Percentiles rank a stretch among this genome's conserved stretches.
Evolutionary conservation across 208 protist species (phyloP).

Genomic region (Lotmaria passim): DNA sequence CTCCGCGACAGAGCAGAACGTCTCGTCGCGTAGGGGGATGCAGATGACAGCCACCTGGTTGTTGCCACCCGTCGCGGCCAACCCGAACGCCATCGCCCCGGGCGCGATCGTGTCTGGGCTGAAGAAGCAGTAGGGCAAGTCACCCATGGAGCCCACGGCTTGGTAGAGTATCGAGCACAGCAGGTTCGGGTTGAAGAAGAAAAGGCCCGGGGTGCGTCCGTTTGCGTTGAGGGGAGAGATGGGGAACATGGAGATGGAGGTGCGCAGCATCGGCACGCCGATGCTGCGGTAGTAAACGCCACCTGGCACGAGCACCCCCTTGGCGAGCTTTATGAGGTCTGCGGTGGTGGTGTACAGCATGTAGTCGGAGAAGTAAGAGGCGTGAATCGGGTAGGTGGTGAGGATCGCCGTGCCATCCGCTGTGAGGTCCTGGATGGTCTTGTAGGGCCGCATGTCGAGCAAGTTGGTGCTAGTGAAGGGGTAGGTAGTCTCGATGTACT

Average conservation of each 20-base stretch:
- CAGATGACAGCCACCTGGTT: slow-evolving; percentile 54
- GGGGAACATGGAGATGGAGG: neutral
- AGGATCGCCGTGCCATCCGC: slow-evolving; percentile 11
- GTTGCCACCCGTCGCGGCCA: slow-evolving; percentile 26
- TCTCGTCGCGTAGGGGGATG: slow-evolving; percentile 7
- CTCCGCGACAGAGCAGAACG: slow-evolving; percentile 22
- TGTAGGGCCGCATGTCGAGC: slow-evolving; percentile 12
- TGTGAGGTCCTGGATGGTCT: slow-evolving; percentile 40
- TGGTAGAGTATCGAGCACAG: slow-evolving; percentile 27
- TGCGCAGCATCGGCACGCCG: slow-evolving; percentile 25
- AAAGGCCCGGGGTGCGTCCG: slow-evolving; percentile 36
- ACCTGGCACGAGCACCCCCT: slow-evolving; percentile 37
- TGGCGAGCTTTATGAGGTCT: slow-evolving; percentile 40
- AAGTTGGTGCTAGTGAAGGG: slow-evolving; percentile 12
- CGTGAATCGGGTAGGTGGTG: slow-evolving; percentile 34
- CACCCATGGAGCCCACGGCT: neutral
- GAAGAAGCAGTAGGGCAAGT: slow-evolving; percentile 23
- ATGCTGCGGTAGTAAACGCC: slow-evolving; percentile 32
- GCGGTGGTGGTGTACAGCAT: slow-evolving; percentile 64
- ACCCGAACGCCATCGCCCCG: slow-evolving; percentile 30
- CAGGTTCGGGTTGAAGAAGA: slow-evolving; percentile 25
- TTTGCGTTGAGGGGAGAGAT: slow-evolving; percentile 8
- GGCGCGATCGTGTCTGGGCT: slow-evolving; percentile 1
- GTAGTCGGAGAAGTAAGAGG: slow-evolving; percentile 61
- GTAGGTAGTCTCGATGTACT: slow-evolving; percentile 24